phyloP scores from a whole-genome alignment of 2,329 filamentous ascomycete genomes.

The Dendrostoma leiphaemia region DNA sequence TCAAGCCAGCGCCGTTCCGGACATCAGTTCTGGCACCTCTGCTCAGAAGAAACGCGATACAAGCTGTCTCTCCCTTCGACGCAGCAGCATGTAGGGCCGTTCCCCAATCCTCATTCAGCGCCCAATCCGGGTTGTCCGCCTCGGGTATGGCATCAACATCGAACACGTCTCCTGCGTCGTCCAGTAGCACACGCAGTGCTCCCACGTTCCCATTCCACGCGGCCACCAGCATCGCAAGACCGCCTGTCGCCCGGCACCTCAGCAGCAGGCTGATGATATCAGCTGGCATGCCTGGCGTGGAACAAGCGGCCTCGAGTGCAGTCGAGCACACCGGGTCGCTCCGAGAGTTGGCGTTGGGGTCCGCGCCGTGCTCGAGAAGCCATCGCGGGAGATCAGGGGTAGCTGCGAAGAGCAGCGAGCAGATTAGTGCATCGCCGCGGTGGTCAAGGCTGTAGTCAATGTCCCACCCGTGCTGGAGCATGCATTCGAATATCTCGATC shows the following conservation, averaged over 20 bases:
- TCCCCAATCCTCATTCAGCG: neutral
- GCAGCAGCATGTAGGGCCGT: neutral
- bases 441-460: neutral
- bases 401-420: neutral
- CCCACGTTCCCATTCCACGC: neutral
- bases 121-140: neutral
- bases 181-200: neutral
- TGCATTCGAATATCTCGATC: neutral
- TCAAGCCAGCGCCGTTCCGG: neutral
- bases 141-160: neutral
- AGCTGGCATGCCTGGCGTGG: neutral
- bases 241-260: neutral
- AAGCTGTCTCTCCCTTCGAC: neutral
- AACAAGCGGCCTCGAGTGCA: slow-evolving; percentile 3
- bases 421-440: neutral
- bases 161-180: neutral
- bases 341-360: neutral
- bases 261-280: neutral
- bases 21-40: neutral
- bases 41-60: neutral
- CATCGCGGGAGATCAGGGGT: neutral
- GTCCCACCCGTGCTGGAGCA: neutral
- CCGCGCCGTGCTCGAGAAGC: neutral
- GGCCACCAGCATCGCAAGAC: neutral
- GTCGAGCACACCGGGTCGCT: neutral